Base-by-base conservation (phyloP, 2,329 filamentous ascomycete genomes). In the Leptoxyphium fumago region DNA sequence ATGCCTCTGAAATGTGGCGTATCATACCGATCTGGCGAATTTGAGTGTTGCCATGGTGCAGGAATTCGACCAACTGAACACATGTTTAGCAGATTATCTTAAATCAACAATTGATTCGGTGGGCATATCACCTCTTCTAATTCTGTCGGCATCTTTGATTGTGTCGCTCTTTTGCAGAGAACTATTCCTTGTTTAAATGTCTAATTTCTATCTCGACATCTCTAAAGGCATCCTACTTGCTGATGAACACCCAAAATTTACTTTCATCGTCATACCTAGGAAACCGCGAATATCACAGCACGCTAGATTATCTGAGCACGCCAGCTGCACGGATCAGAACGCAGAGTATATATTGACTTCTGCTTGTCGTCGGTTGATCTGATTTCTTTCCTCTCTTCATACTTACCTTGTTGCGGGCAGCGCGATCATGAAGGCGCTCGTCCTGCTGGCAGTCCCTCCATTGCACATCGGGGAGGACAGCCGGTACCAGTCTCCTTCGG, bases 41-140 rank as follows among this genome's bases (percentile, higher is more conserved):
- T 61, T 94, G 84, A 38, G 86, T 85, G 61, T 93, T 94, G 47
- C 84, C 84, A 66, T 94, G 82, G 64, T 84, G 82, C 47, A 96
- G 83, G 65, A 96, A 95, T 61, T 87, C 86, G 48, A 95, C 86
- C 43, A 94, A 78, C 85, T 94, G 54, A 26, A 4, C 21, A 7
- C 21, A 26, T 40, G 28, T 34, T 8, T 7, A 26, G 10, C n/a
- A 11, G 43, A 57, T 41, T 54, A 28, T 40, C 17, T 34, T 29
- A 50, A 48, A 43, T 42, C 36, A 40, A 7, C 18, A 14, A 9
- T 2, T 11, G 15, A 29, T 4, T 8, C 4, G 2, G 10, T 7
- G 39, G 14, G 38, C 4, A 10, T 40, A 36, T 28, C 9, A 46
- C 43, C 40, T 45, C 41, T 39, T 45, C 41, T 9, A 48, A 21